These are phyloP conservation scores for Zea luxurians DNA, from an alignment of 176 grass and related monocot genomes.

Conservation along the genomic window DNA sequence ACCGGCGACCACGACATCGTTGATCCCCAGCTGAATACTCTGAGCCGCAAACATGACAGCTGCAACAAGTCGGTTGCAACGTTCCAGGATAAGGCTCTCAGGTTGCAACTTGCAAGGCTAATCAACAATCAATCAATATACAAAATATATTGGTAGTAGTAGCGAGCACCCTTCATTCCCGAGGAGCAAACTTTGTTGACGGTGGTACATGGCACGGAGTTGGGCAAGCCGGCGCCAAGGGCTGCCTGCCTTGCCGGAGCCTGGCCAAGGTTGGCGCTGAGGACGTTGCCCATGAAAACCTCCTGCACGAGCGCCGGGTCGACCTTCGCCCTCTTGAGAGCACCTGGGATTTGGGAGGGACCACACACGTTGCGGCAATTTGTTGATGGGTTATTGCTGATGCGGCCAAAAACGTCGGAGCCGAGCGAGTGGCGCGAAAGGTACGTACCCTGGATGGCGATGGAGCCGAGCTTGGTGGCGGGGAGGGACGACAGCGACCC, in stretches of 20 bases:
- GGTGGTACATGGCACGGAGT: constrained; percentile 82
- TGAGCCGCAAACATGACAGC: constrained; percentile 86
- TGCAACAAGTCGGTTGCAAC: background rate
- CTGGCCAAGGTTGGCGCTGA: constrained; percentile 93
- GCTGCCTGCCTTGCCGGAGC: constrained; percentile 90
- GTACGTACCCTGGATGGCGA: constrained; percentile 69
- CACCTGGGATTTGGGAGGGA: constrained; percentile 37
- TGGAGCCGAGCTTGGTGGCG: constrained; percentile 80
- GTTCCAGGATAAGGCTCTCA: background rate
- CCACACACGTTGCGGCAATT: background rate
- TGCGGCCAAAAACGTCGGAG: background rate
- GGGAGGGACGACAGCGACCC: constrained; percentile 80
- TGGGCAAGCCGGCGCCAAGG: constrained; percentile 74
- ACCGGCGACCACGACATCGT: constrained; percentile 81
- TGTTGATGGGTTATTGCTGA: too few species aligned
- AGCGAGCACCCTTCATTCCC: constrained; percentile 82
- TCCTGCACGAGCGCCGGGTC: constrained; percentile 83
- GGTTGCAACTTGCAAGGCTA: background rate
- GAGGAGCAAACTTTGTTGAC: constrained; percentile 96
- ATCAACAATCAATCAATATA: background rate
- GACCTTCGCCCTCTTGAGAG: constrained; percentile 68
- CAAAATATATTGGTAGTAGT: background rate
- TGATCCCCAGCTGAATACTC: constrained; percentile 83
- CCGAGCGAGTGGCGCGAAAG: background rate
- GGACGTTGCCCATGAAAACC: constrained; percentile 92